Conservation (phyloP, 202 grass and related monocot genomes). For the Zizania palustris region DNA sequence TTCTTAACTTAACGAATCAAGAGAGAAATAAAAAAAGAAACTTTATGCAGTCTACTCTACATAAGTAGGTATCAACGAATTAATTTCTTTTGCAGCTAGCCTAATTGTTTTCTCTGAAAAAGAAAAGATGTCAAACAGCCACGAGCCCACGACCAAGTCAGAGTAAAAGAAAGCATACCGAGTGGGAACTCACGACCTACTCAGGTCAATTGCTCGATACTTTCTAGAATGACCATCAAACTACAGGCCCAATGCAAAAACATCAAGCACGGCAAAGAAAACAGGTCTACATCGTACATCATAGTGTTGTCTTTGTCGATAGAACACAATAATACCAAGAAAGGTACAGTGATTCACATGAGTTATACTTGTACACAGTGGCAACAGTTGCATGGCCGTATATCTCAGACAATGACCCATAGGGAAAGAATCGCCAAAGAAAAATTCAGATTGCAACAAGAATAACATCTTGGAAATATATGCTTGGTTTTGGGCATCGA, state of each 20-base stretch:
- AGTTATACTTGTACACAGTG: conserved; percentile 21
- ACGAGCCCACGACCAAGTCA: conserved; percentile 45
- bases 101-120: conserved; percentile 17
- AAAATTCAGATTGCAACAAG: conserved; percentile 36
- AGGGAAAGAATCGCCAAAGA: conserved; percentile 37
- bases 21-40: conserved; percentile 24
- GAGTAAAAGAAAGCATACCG: conserved; percentile 14
- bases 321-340: conserved; percentile 41
- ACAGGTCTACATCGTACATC: conserved; percentile 40
- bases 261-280: conserved; percentile 29
- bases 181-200: conserved; percentile 25
- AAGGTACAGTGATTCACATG: conserved; percentile 39
- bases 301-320: conserved; percentile 42
- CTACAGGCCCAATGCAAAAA: conserved; percentile 27
- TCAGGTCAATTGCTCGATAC: conserved; percentile 44
- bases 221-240: conserved; percentile 27
- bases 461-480: conserved; percentile 33
- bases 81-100: conserved; percentile 24
- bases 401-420: conserved; percentile 34
- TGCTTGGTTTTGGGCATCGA: neutral
- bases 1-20: conserved; percentile 14
- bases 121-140: conserved; percentile 21
- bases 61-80: conserved; percentile 36
- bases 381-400: conserved; percentile 45
- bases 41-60: neutral